Base-by-base conservation (phyloP, 2,329 filamentous ascomycete species). In the Aulographum hederae region DNA sequence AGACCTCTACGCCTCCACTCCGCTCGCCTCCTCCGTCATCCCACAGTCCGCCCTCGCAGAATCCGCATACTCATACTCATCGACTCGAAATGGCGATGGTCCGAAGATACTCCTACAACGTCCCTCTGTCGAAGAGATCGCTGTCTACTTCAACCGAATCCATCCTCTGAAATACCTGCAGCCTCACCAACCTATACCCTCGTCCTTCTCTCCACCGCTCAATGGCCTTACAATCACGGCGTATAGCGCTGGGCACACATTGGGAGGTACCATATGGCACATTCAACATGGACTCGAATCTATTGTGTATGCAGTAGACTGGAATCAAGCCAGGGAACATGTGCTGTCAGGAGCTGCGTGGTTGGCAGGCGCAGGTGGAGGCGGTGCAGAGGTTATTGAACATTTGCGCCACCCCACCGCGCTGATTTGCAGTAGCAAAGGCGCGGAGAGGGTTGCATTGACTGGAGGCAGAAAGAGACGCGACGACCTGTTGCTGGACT, bases 231-330 rank as follows among this genome's bases (percentile, higher is more conserved):
- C 82, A 2, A 80, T 98, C 41, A 98, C 89, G 1, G 89, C 89
- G 1, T 95, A 95, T 58, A 92, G 91, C 54, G 84, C 89, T 5
- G 89, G 89, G 39, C 86, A 94, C 50, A 94, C 86, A 0, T 68
- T 95, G 0, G 89, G 89, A 51, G 89, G 89, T 34, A 95, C 89
- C 16, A 93, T 98, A 60, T 98, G 89, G 89, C 86, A 95, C 46
- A 85, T 98, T 40, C 86, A 95, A 46, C 84, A 95, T 58, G 84
- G 85, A 0, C 67, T 94, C 48, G 89, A 98, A 52, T 94, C 85
- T 1, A 86, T 98, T 26, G 85, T 98, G 1, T 95, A 98, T 46
- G 86, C 89, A 1, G 81, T 94, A 13, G 86, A 95, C 47, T 98
- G 89, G 89, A 94, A 94, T 44, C 85, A 94, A 54, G 82, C 79